phyloP scores from a whole-genome alignment of 2,329 filamentous ascomycete genomes.

The Pestalotiopsis sp. region DNA sequence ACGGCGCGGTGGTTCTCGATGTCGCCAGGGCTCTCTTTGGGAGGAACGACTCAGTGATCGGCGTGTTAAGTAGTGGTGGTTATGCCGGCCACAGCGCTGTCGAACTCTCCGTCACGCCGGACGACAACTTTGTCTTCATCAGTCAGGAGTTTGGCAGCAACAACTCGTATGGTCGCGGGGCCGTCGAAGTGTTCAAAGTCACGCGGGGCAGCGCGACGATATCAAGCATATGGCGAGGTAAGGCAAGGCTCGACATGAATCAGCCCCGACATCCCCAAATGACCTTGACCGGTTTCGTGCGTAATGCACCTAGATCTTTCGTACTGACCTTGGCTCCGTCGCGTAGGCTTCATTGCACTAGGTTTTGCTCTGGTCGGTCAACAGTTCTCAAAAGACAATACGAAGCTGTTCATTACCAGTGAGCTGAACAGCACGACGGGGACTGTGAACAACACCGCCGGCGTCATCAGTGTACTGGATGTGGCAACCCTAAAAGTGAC shows the following conservation, averaged over 20 bases:
- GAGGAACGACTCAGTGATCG: slow-evolving; percentile 1
- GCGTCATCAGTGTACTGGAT: slow-evolving; percentile 3
- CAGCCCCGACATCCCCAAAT: not conserved
- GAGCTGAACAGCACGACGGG: slow-evolving; percentile 1
- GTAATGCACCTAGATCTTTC: not conserved
- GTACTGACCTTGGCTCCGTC: not conserved
- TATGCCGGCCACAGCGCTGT: slow-evolving; percentile 3
- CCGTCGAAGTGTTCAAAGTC: slow-evolving; percentile 9
- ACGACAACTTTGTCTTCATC: slow-evolving; percentile 9
- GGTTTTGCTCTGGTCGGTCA: slow-evolving; percentile 2
- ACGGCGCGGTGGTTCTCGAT: slow-evolving; percentile 4
- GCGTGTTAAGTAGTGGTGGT: not conserved
- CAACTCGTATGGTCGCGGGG: not conserved
- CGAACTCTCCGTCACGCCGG: slow-evolving; percentile 4
- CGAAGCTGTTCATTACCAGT: slow-evolving; percentile 7
- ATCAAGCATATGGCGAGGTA: not conserved
- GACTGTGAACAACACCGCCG: not conserved
- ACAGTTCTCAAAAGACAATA: slow-evolving; percentile 8
- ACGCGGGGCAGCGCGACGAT: not conserved
- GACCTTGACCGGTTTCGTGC: not conserved
- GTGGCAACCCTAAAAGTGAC: slow-evolving; percentile 4
- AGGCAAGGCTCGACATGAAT: not conserved
- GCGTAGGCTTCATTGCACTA: not conserved
- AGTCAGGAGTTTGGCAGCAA: slow-evolving; percentile 11
- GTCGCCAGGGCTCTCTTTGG: not conserved